Evolutionary conservation across 805 yeast species (phyloP).

Genomic region (Barnettozyma sucrosica): DNA sequence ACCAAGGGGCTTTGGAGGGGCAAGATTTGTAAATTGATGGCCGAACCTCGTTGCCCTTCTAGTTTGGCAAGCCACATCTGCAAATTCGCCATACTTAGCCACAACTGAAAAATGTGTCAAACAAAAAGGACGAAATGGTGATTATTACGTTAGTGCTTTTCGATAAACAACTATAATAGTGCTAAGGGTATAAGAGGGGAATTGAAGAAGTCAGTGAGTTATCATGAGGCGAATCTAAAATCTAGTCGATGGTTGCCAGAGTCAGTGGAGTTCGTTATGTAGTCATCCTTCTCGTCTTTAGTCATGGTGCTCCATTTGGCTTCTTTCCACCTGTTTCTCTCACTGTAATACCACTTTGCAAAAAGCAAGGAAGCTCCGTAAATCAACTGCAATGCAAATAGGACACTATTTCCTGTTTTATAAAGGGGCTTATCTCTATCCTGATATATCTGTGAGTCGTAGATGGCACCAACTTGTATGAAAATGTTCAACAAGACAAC

Average conservation of each 20-base stretch:
- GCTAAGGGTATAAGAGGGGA: no score
- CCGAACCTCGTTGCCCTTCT: no score
- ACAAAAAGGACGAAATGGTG: background rate
- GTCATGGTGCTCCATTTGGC: background rate
- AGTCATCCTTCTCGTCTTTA: conserved; percentile 13
- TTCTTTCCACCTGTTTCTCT: conserved; percentile 1
- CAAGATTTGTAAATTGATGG: background rate
- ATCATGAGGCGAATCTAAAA: background rate
- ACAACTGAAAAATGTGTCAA: background rate
- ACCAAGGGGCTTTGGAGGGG: background rate
- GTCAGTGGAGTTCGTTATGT: background rate
- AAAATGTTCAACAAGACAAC: background rate
- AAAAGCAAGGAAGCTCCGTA: background rate
- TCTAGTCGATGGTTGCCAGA: background rate
- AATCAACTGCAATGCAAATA: background rate
- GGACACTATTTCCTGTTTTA: background rate
- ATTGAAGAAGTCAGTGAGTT: no score
- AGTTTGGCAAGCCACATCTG: background rate
- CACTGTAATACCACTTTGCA: background rate
- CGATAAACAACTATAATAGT: no score
- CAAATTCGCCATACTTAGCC: background rate
- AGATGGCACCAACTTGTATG: background rate
- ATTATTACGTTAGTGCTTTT: no score
- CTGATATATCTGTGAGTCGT: background rate
- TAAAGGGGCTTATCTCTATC: background rate